Evolutionary conservation across 345 rosid species (phyloP).

Genomic region (Hirschfeldia incana): DNA sequence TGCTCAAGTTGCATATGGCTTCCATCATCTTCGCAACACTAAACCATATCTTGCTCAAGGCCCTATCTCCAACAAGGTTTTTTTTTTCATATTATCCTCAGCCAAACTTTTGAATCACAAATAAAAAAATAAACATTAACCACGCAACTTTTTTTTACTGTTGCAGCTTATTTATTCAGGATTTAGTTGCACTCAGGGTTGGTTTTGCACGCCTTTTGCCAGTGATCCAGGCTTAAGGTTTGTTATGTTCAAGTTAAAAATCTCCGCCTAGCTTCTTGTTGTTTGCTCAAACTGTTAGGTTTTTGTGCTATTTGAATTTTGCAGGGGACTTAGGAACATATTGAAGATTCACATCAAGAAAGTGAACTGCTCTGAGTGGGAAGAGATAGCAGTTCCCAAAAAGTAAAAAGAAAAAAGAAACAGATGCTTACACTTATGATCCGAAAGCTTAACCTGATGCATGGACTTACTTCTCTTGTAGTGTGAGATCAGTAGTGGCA

Average conservation of each 20-base stretch:
- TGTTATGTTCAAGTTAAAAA: not conserved
- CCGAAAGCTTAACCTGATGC: not conserved
- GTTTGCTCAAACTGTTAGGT: slow-evolving; percentile 2
- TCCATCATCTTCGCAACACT: slow-evolving; percentile 90
- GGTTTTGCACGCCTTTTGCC: slow-evolving; percentile 95
- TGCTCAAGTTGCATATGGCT: slow-evolving; percentile 96
- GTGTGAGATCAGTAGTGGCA: slow-evolving; percentile 41
- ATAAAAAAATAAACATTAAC: not conserved
- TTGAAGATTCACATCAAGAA: slow-evolving; percentile 73
- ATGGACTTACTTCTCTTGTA: not conserved
- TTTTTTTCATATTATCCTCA: not conserved
- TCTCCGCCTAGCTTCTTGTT: not conserved
- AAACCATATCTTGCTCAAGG: slow-evolving; percentile 97
- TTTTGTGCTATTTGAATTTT: slow-evolving; percentile 1
- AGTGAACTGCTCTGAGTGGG: slow-evolving; percentile 86
- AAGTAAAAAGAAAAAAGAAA: slow-evolving; percentile 45
- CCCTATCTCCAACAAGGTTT: slow-evolving; percentile 96
- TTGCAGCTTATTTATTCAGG: slow-evolving; percentile 88
- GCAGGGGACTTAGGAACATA: slow-evolving; percentile 87
- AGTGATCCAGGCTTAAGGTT: slow-evolving; percentile 89
- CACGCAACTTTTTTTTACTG: not conserved
- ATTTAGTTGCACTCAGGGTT: slow-evolving; percentile 90
- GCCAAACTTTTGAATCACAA: not conserved
- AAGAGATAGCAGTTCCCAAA: slow-evolving; percentile 73
- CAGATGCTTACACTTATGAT: not conserved